These are phyloP conservation scores for Wickerhamiella vanderwaltii DNA, from an alignment of 805 yeast genomes.

Conservation along the genomic window DNA sequence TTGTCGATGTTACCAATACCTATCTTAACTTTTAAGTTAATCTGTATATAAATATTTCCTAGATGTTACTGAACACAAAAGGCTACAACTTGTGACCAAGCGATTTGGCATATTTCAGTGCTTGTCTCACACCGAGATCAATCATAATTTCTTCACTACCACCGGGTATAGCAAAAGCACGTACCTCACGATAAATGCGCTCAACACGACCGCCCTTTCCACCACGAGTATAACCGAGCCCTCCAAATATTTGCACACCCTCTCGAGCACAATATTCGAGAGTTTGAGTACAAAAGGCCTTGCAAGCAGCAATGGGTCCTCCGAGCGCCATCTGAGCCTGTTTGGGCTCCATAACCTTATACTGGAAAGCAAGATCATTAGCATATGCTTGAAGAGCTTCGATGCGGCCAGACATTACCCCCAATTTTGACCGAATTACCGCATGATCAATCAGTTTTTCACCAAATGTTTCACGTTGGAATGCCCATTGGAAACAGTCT, in stretches of 20 bases:
- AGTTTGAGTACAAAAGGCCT: constrained; percentile 32
- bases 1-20: constrained; percentile 81
- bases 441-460: constrained; percentile 31
- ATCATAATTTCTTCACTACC: constrained; percentile 36
- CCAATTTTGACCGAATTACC: constrained; percentile 33
- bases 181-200: constrained; percentile 34
- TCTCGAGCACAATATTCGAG: constrained; percentile 34
- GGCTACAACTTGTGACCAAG: constrained; percentile 3
- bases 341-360: constrained; percentile 23
- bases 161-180: constrained; percentile 36
- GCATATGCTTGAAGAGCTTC: constrained; percentile 33
- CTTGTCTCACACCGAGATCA: constrained; percentile 32
- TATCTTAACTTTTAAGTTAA: constrained; percentile 41
- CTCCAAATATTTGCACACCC: constrained; percentile 35
- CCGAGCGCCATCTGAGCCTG: constrained; percentile 31
- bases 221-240: constrained; percentile 33
- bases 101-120: constrained; percentile 20
- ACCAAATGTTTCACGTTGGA: constrained; percentile 33
- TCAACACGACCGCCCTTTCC: constrained; percentile 35
- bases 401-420: constrained; percentile 31
- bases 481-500: constrained; percentile 32
- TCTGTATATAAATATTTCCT: background rate
- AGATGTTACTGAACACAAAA: background rate
- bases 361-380: constrained; percentile 29
- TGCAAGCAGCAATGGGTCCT: constrained; percentile 34